phyloP scores from a whole-genome alignment of 108 stramenopile species.

The Cyclotella atomus region DNA sequence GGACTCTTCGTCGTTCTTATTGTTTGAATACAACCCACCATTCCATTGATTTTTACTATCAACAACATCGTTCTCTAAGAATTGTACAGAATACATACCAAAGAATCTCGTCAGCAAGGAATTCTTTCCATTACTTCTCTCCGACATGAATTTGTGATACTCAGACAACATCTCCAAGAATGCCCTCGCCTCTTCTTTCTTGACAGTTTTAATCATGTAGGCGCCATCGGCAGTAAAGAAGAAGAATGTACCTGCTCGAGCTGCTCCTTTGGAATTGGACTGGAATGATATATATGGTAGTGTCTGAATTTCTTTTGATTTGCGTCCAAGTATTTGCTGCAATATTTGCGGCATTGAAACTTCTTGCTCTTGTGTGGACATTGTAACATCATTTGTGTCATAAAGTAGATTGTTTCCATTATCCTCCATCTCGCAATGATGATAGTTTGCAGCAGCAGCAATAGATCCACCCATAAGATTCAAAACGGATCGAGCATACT shows the following conservation, averaged over 20 bases:
- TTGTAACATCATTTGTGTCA: background rate
- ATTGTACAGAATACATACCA: constrained; percentile 82
- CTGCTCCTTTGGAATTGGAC: constrained; percentile 88
- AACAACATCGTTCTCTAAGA: constrained; percentile 38
- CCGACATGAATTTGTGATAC: constrained; percentile 76
- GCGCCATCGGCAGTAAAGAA: constrained; percentile 89
- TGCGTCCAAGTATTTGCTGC: background rate
- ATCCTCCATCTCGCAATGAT: background rate
- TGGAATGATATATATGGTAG: constrained; percentile 83
- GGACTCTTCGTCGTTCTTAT: constrained; percentile 15
- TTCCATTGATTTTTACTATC: constrained; percentile 59
- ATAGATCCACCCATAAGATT: constrained; percentile 21
- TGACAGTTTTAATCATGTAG: constrained; percentile 91
- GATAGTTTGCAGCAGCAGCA: background rate
- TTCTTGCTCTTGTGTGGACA: background rate
- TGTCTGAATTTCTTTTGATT: background rate
- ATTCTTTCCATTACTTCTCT: constrained; percentile 54
- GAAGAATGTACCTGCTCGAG: constrained; percentile 75
- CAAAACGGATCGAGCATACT: constrained; percentile 61
- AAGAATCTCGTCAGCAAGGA: constrained; percentile 84
- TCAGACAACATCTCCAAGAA: constrained; percentile 76
- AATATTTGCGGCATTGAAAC: constrained; percentile 12
- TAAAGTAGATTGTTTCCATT: background rate
- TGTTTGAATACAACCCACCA: constrained; percentile 47
- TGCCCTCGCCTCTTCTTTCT: constrained; percentile 75